Conservation (phyloP, 345 rosid genomes). For the Lepidium aucheri region DNA sequence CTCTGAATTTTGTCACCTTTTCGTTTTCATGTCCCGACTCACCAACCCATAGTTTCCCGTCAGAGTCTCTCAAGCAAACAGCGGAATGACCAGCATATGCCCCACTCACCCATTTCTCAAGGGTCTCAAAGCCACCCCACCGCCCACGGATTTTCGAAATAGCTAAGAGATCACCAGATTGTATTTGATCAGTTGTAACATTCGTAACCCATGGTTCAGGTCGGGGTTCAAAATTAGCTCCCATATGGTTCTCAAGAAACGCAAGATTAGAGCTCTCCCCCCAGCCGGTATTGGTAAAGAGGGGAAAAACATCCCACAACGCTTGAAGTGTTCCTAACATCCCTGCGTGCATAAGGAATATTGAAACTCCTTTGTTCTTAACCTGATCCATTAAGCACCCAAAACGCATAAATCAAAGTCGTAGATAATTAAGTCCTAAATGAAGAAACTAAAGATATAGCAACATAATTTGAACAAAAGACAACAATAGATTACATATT, state of each 20-base stretch:
- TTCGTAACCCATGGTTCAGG: conserved; percentile 76
- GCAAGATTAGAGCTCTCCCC: conserved; percentile 77
- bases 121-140: conserved; percentile 96
- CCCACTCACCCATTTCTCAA: conserved; percentile 99
- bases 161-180: conserved; percentile 85
- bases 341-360: conserved; percentile 97
- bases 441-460: background rate
- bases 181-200: conserved; percentile 61
- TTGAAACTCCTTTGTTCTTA: conserved; percentile 77
- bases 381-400: conserved; percentile 39
- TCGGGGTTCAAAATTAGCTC: conserved; percentile 65
- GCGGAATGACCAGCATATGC: conserved; percentile 95
- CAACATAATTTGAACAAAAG: background rate
- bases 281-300: conserved; percentile 95
- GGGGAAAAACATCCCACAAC: conserved; percentile 91
- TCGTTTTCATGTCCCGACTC: conserved; percentile 97
- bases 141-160: conserved; percentile 85
- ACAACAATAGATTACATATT: conserved; percentile 51
- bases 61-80: conserved; percentile 71
- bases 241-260: conserved; percentile 93
- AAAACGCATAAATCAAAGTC: conserved; percentile 16
- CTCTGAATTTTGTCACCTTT: conserved; percentile 32
- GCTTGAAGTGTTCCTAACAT: conserved; percentile 94
- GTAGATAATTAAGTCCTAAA: background rate
- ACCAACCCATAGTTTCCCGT: conserved; percentile 93